phyloP scores from a whole-genome alignment of 192 early-diverging fungal species.

The Coemansia sp. region DNA sequence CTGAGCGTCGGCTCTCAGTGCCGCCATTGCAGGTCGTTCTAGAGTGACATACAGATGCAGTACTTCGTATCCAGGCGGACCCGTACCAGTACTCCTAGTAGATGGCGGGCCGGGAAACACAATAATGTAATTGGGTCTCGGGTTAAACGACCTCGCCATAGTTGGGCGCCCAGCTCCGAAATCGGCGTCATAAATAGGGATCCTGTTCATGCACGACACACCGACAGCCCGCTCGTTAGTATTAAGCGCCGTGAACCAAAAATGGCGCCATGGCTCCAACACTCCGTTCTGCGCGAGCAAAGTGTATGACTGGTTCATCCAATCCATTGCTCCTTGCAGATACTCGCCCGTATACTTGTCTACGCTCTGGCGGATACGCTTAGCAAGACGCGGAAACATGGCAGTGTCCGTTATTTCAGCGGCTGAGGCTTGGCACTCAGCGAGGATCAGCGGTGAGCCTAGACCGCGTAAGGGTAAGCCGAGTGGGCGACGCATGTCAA shows the following conservation, averaged over 20 bases:
- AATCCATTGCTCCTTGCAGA: slow-evolving; percentile 35
- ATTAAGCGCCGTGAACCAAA: slow-evolving; percentile 48
- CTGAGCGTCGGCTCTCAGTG: slow-evolving; percentile 22
- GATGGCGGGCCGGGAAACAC: slow-evolving; percentile 47
- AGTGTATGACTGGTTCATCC: slow-evolving; percentile 32
- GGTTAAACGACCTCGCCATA: slow-evolving; percentile 51
- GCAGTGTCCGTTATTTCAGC: slow-evolving; percentile 9
- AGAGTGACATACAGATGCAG: slow-evolving; percentile 50
- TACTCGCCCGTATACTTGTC: slow-evolving; percentile 31
- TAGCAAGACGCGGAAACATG: slow-evolving; percentile 15
- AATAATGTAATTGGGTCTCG: slow-evolving; percentile 47
- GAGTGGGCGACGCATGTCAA: slow-evolving; percentile 48
- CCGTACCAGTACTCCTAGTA: not conserved
- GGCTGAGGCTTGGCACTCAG: slow-evolving; percentile 19
- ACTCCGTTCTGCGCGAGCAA: slow-evolving; percentile 18
- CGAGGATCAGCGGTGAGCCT: slow-evolving; percentile 47
- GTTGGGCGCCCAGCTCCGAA: slow-evolving; percentile 41
- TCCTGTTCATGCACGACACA: slow-evolving; percentile 49
- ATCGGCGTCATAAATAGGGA: slow-evolving; percentile 46
- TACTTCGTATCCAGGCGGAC: slow-evolving; percentile 11
- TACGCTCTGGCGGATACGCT: slow-evolving; percentile 24
- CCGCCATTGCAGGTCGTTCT: slow-evolving; percentile 39
- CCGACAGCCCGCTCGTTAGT: slow-evolving; percentile 32
- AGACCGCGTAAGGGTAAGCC: slow-evolving; percentile 30
- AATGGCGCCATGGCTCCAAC: slow-evolving; percentile 44